These are phyloP conservation scores for Bryoglossum gracile DNA, from an alignment of 495 filamentous ascomycete genomes.

Conservation along the genomic window DNA sequence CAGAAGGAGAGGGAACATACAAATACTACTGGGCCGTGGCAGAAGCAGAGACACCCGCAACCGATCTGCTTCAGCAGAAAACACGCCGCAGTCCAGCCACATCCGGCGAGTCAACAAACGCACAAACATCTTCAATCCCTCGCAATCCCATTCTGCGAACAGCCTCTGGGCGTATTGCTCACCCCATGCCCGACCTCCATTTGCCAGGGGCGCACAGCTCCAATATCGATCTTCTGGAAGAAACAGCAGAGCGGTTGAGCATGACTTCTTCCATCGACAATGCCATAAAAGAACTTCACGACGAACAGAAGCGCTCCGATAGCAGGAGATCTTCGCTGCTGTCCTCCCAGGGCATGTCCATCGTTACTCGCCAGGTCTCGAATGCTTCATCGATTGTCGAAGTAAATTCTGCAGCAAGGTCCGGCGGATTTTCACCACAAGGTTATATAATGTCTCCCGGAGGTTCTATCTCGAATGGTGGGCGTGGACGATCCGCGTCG, in stretches of 20 bases:
- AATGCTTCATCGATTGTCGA: constrained; percentile 60
- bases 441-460: constrained; percentile 60
- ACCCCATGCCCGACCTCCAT: constrained; percentile 71
- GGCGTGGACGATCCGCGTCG: constrained; percentile 53
- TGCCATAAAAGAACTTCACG: constrained; percentile 72
- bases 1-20: no score
- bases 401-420: constrained; percentile 56
- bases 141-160: constrained; percentile 48
- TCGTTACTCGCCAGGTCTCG: constrained; percentile 41
- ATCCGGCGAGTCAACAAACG: background rate
- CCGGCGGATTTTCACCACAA: constrained; percentile 64
- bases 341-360: constrained; percentile 27
- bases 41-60: background rate
- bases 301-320: constrained; percentile 64
- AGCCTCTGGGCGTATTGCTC: constrained; percentile 52
- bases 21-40: no score
- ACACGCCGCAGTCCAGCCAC: constrained; percentile 14
- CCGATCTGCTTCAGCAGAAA: constrained; percentile 2
- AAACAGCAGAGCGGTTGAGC: constrained; percentile 74
- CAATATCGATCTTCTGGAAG: constrained; percentile 77
- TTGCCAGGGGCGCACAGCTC: constrained; percentile 61
- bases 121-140: background rate
- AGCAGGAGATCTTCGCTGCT: constrained; percentile 49
- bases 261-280: constrained; percentile 71
- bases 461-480: constrained; percentile 49